Evolutionary conservation across 2,329 filamentous ascomycete species (phyloP), one percentile per base, ranked within the genome.

Genomic region (Emericellopsis cladophorae): DNA sequence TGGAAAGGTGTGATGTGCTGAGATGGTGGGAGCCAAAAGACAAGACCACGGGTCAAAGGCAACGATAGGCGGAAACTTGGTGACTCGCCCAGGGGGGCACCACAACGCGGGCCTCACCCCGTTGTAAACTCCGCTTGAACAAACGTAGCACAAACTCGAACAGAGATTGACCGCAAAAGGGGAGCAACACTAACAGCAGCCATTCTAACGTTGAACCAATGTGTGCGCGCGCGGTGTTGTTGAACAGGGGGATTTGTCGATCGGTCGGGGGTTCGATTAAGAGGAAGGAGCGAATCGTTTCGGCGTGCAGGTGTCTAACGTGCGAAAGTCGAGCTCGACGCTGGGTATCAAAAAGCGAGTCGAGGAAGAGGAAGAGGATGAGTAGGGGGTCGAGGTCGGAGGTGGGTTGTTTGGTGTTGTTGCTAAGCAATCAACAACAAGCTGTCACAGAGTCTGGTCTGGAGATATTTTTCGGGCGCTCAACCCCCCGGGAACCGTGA

Each of bases 151-250:
- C 12, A 12, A 9, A 9, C 2, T 29, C 12, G 26, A 29, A 29
- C 8, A 29, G 26, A 29, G 12, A 29, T 9, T 9, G 8, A 9
- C 26, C 26, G 26, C 9, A 12, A 29, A 29, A 29, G 39, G 37
- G 42, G 37, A 41, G 36, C 42, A 45, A 42, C 44, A 63, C 60
- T 61, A 57, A 64, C 60, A 58, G 61, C 57, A 60, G 60, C 60
- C 60, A 64, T 64, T 59, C 60, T 64, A 57, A 56, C 52, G 24
- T 38, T 50, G 48, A 50, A 16, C 14, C 15, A 49, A 53, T 54
- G 51, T 51, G 45, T 43, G 45, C 44, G 46, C 43, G 47, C 45
- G 47, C 44, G 16, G 34, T 36, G 40, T 14, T 45, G 39, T 42
- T 40, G 37, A 32, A 41, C 26, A 29, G 26, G 26, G 26, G 26